Base-by-base conservation (phyloP, 768 basidiomycete species). In the Lentinus brumalis region DNA sequence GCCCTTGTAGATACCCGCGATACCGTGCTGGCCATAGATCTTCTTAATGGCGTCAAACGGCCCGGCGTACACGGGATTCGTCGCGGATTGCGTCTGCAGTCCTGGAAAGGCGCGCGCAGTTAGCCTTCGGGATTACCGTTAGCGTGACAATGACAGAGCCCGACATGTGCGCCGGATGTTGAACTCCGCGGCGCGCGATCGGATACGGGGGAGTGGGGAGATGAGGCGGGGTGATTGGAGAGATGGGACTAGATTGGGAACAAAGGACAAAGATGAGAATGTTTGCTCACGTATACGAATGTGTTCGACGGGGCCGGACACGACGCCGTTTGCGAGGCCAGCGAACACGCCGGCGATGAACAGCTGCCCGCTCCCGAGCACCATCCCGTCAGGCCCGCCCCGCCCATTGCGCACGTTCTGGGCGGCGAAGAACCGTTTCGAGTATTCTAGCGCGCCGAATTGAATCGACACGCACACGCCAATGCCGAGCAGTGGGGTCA, bases 381-480 rank as follows among this genome's bases (percentile, higher is more conserved):
- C 75, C 68, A 79, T 81, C 5, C 92, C 89, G n/a, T 82, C 81
- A 38, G 80, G 76, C 5, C 92, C 88, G 16, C 91, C 92, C 5
- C 69, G 70, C 30, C 90, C 90, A 4, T 72, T 72, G 9, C 74
- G 72, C 50, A 81, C 57, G 70, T 96, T 96, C 60, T 81, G 81
- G 42, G 74, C 69, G 3, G 86, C 83, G 67, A 96, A 95, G 66
- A 81, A 78, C 16, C 95, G 86, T 74, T 98, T 98, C 50, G 87
- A 79, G 64, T 85, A 87, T 75, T 96, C 94, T 59, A 98, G 80
- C 31, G 86, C 93, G 58, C 87, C 95, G 71, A 98, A 98, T 73
- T 98, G 95, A 71, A 98, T 98, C 11, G 94, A 96, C 5, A 98
- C 95, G 69, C 95, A 98, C 42, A 92, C 82, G 63, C 95, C 95